Evolutionary conservation across 2,329 filamentous ascomycete species (phyloP), one percentile per base, ranked within the genome.

Genomic region (Beauveria medogensis): DNA sequence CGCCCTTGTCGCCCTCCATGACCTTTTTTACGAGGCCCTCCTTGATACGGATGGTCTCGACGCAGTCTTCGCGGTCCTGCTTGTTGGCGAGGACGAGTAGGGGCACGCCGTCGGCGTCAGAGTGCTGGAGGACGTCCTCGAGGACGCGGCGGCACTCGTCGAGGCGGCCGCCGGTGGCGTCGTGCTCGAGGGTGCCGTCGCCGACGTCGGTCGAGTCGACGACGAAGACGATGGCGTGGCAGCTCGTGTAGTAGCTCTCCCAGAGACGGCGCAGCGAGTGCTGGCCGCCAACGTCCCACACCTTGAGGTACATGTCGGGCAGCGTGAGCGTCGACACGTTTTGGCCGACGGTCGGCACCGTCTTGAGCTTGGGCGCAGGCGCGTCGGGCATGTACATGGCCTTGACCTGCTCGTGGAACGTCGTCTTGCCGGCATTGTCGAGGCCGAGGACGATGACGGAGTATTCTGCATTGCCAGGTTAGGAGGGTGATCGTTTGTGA

Each of bases 371-470:
- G 70, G 78, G 90, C 73, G 77, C 83, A 58, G 79, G 82, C 61
- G 76, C 77, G 64, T 80, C 79, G 50, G 85, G 81, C 65, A 86
- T 81, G 81, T 91, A 96, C 71, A 95, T 82, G 59, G 91, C 85
- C 77, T 96, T 97, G 75, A 97, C 91, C 75, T 97, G 92, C 72
- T 95, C 91, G 76, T 97, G 92, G 72, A 97, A 92, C 28, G 94
- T 97, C 46, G 94, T 97, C 81, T 97, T 97, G 75, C 94, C 94
- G 63, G 94, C 94, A 73, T 97, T 97, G 80, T 97, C 94, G 71
- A 97, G 90, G 65, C 94, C 94, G 69, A 97, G 90, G 67, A 97
- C 88, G 71, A 97, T 91, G 70, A 97, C 91, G 24, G 93, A 97
- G 81, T 97, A 97, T 79, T 97, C 93, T 94, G 70, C 26, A 26